These are phyloP conservation scores for Paraconiothyrium sp. DNA, from an alignment of 2,329 filamentous ascomycete species.

Conservation along the genomic window DNA sequence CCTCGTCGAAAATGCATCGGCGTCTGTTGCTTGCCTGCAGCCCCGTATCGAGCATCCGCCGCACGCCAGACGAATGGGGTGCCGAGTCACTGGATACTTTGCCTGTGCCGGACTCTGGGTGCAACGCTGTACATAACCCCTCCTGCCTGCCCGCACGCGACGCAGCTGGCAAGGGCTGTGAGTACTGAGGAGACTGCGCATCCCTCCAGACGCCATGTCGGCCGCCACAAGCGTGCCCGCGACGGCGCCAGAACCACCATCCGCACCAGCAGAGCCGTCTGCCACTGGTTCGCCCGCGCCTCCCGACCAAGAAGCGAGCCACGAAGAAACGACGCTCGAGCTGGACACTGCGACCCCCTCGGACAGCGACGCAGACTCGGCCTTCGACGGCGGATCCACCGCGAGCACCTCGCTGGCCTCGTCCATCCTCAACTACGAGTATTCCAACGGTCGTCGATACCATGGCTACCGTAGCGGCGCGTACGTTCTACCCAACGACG, in stretches of 20 bases:
- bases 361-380: conserved; percentile 43
- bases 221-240: conserved; percentile 5
- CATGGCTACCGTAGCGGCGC: conserved; percentile 48
- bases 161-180: not conserved
- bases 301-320: conserved; percentile 17
- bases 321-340: conserved; percentile 41
- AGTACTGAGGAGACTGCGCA: not conserved
- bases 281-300: not conserved
- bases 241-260: conserved; percentile 6
- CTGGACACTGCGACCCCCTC: conserved; percentile 32
- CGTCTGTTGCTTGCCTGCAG: not conserved
- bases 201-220: conserved; percentile 7
- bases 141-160: not conserved
- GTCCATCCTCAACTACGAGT: conserved; percentile 50
- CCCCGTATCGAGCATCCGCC: not conserved
- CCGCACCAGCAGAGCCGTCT: conserved; percentile 3
- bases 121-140: not conserved
- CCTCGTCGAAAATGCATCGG: not conserved
- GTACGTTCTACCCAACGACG: conserved; percentile 51
- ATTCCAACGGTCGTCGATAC: conserved; percentile 51
- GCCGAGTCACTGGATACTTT: not conserved
- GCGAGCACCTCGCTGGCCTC: conserved; percentile 48
- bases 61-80: not conserved
- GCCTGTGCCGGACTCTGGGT: not conserved
- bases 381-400: conserved; percentile 38